Evolutionary conservation across 495 filamentous ascomycete genomes (phyloP), one percentile per base, ranked within the genome.

Genomic region (Aspergillus panamensis): DNA sequence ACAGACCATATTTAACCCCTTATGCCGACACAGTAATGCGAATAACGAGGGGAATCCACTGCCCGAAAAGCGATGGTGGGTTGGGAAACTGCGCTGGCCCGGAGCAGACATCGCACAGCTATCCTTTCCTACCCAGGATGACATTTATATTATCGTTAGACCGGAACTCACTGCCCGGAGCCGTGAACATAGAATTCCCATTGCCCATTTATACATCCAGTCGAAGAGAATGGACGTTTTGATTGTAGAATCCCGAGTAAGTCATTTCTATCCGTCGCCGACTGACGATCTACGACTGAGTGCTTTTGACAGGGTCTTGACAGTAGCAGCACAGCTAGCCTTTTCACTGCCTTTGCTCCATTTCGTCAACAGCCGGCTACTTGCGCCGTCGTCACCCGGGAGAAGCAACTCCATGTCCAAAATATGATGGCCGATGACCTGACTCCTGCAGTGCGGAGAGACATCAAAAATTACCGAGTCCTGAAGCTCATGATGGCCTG

Each of bases 391-490:
- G 49, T 52, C 1, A 52, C 49, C 8, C 14, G 49, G 17, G 49
- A 52, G 20, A 52, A 39, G 17, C 31, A 52, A 16, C 21, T 52
- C 17, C 20, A 52, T 19, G 35, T 52, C 32, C 30, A 39, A 8
- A 33, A 39, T 21, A 6, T 52, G 8, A 20, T 33, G 8, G n/a
- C 30, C 2, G 49, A 52, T 12, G 17, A 21, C 17, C n/a, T 32
- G 1, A 39, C n/a, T 6, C 12, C 10, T 19, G 30, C 33, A n/a
- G 37, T 5, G 20, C 31, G 14, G 9, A 52, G 13, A 19, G 49
- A 52, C 30, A 35, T 52, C 31, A 52, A 39, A 52, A 39, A 52
- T 3, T 52, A 52, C 39, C 49, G 49, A 20, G 16, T 52, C 8
- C 16, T 52, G 14, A 52, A 39, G 30, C 21, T 52, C 2, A 39